Base-by-base conservation (phyloP, 2,329 filamentous ascomycete genomes). In the Biscogniauxia mediterranea region DNA sequence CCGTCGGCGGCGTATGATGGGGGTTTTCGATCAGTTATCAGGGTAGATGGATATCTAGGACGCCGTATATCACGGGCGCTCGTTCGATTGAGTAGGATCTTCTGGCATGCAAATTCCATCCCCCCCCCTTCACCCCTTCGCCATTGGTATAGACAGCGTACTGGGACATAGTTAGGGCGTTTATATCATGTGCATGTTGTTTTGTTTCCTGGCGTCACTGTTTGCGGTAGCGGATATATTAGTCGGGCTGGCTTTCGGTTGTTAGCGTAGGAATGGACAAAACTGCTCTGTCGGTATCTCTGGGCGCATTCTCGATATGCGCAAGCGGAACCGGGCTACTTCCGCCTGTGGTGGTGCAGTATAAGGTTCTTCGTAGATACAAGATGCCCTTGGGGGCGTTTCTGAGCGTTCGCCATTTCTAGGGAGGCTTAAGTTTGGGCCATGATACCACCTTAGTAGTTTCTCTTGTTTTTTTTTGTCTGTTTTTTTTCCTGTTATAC, bases 371-470 rank as follows among this genome's bases (percentile, higher is more conserved):
- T 58, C 66, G 61, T 66, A 65, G 56, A 66, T 66, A 68, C 53
- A 66, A 42, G 25, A 62, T 58, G 58, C 57, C 60, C 17, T 56
- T 53, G 55, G 59, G 54, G 68, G 66, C 61, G 66, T 68, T 69
- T 66, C 58, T 49, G 61, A 57, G 52, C 57, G 59, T 50, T 64
- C 52, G 38, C 55, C 57, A 56, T 60, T 61, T 54, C 28, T 68
- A 63, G 49, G 62, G 53, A 63, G 64, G 59, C 62, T 61, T 55
- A 23, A 52, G 38, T 58, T 32, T 57, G 61, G 64, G 61, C 67
- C 57, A 66, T 65, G 69, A 71, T 70, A 72, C 68, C 67, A 71
- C 61, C 28, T 59, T 2, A 46, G 17, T n/a, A 68, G 62, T 61
- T 68, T 56, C 56, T 66, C 42, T 62, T 61, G 11, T 13, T 32